These are phyloP conservation scores for Porcisia deanei DNA, from an alignment of 208 protist genomes.

Conservation along the genomic window DNA sequence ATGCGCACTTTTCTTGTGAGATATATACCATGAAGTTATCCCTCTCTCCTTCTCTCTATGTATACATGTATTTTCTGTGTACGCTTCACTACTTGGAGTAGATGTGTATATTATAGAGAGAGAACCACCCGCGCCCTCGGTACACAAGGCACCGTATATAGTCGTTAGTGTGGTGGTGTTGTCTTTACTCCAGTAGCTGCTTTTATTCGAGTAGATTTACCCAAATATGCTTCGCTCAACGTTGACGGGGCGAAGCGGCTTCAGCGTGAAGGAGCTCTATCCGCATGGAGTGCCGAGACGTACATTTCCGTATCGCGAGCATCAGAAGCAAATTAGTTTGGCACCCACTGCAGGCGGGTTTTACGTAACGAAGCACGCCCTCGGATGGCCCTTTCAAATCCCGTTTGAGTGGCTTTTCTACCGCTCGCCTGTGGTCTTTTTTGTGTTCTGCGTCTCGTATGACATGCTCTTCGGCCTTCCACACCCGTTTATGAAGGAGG, in stretches of 20 bases:
- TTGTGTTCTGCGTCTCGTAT: conserved; percentile 71
- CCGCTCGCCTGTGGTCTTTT: conserved; percentile 66
- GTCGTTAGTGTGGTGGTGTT: neutral
- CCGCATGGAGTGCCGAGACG: conserved; percentile 87
- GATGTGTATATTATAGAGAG: neutral
- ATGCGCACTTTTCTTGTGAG: neutral
- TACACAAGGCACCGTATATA: neutral
- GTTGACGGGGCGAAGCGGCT: conserved; percentile 53
- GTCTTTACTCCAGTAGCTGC: neutral
- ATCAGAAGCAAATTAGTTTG: conserved; percentile 82
- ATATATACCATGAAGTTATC: neutral
- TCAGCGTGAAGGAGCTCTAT: conserved; percentile 79
- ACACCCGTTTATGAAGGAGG: conserved; percentile 85
- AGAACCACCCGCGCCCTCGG: neutral
- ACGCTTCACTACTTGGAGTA: neutral
- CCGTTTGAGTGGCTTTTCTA: conserved; percentile 93
- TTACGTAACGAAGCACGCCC: conserved; percentile 82
- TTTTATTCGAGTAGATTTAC: conserved; percentile 18
- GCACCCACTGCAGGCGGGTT: conserved; percentile 85
- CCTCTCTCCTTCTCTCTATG: neutral
- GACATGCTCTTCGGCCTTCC: conserved; percentile 87
- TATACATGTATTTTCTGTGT: too few relatives aligned
- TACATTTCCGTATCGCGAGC: conserved; percentile 87
- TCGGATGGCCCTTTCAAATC: conserved; percentile 89
- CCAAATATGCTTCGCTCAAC: conserved; percentile 62